Conservation (phyloP, 768 basidiomycete species). For the Tylopilus vinaceipallidus region DNA sequence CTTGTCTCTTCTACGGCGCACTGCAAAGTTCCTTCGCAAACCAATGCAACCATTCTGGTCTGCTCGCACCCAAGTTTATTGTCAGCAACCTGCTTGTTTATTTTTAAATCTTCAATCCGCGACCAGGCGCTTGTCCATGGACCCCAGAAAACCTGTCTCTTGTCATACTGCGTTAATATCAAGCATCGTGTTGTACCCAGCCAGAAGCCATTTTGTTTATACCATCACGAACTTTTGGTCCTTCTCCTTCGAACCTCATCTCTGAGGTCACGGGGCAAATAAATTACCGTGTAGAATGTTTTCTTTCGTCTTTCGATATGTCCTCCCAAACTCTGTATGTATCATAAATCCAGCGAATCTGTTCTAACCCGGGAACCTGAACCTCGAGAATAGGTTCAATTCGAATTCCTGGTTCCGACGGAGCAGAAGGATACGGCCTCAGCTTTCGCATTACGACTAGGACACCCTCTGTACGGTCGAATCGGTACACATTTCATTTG, state of each 20-base stretch:
- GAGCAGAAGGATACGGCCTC: neutral
- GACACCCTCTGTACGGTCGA: too few relatives aligned
- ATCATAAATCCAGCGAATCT: constrained; percentile 16
- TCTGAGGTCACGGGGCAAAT: constrained; percentile 6
- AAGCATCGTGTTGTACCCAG: constrained; percentile 28
- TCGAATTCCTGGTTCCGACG: neutral
- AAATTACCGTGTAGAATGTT: constrained; percentile 22
- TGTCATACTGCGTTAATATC: constrained; percentile 23
- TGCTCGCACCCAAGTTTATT: constrained; percentile 1
- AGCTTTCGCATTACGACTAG: neutral
- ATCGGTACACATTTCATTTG: neutral
- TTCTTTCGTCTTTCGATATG: constrained; percentile 19
- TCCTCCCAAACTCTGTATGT: constrained; percentile 17
- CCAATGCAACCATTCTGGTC: neutral
- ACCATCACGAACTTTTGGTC: constrained; percentile 20
- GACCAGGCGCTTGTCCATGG: constrained; percentile 13
- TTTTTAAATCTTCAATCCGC: constrained; percentile 23
- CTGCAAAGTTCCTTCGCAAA: constrained; percentile 5
- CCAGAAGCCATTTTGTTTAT: constrained; percentile 20
- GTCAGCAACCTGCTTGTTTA: constrained; percentile 24
- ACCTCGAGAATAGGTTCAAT: neutral
- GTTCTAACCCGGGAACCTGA: neutral
- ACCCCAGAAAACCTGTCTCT: constrained; percentile 20
- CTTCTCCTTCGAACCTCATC: constrained; percentile 1
- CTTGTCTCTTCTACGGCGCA: neutral